Percentiles rank a stretch among this genome's conserved stretches.
Evolutionary conservation across 164 flowering plant species (phyloP).

Genomic region (Liquidambar formosana): DNA sequence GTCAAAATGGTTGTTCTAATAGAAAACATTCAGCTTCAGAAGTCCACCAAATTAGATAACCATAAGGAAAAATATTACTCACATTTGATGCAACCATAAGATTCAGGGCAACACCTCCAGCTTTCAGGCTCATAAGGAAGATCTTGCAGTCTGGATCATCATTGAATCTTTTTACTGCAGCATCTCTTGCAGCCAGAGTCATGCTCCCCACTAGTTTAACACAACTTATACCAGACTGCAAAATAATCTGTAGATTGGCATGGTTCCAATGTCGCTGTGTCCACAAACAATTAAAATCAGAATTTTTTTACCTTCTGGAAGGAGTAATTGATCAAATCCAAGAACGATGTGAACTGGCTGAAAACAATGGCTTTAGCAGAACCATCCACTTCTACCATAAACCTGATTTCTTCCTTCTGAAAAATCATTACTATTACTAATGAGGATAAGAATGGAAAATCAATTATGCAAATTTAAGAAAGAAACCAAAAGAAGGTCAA

Average conservation of each 20-base stretch:
- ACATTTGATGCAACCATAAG: slow-evolving; percentile 96
- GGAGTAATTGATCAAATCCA: slow-evolving; percentile 87
- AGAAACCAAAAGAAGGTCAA: too few species aligned
- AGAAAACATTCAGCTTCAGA: too few species aligned
- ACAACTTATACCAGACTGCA: slow-evolving; percentile 83
- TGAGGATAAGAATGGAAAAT: background rate
- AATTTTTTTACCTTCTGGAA: slow-evolving; percentile 64
- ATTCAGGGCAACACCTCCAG: slow-evolving; percentile 97
- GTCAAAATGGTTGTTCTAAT: too few species aligned
- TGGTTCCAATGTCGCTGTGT: background rate
- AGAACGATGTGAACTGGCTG: slow-evolving; percentile 96
- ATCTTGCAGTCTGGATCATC: slow-evolving; percentile 87
- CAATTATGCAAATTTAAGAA: background rate
- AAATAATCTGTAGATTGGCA: slow-evolving; percentile 10
- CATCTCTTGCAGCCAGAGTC: slow-evolving; percentile 76
- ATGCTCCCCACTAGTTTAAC: slow-evolving; percentile 84
- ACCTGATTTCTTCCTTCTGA: slow-evolving; percentile 90
- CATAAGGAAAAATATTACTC: slow-evolving; percentile 23
- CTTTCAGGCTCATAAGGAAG: slow-evolving; percentile 93
- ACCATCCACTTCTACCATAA: slow-evolving; percentile 91
- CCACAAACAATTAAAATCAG: background rate
- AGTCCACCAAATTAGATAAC: too few species aligned
- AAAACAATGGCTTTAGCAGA: slow-evolving; percentile 97
- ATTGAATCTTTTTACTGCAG: slow-evolving; percentile 70
- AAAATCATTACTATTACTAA: slow-evolving; percentile 11